Evolutionary conservation across 768 basidiomycete species (phyloP), one percentile per base, ranked within the genome.

Genomic region (Termitomyces bulborhizus): DNA sequence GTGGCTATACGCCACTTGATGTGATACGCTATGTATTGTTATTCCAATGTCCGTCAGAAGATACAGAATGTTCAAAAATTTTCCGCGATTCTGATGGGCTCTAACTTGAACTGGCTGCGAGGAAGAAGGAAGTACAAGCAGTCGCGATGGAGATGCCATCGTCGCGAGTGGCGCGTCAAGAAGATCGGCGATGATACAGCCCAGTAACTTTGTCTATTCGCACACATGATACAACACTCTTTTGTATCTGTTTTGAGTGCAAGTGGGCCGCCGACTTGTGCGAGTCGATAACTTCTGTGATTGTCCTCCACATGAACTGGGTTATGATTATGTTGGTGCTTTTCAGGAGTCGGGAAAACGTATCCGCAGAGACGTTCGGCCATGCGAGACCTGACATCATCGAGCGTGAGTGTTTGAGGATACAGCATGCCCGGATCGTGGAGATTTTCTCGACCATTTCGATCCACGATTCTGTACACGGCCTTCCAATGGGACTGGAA

Each of bases 71-170:
- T 40, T 40, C n/a, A 51, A 52, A 16, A 52, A 16, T 32, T 44
- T 6, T 51, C 55, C 24, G 41, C 36, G 4, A 46, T 27, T 41
- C 39, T 40, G 31, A 56, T 40, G 3, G 55, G 50, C 39, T 52
- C 55, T 4, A 56, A 29, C 1, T 52, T 32, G 46, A 56, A 56
- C 15, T 56, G 55, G 21, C 55, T 11, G 12, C 55, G 55, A 24
- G 55, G 55, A 24, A 56, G 50, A 24, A 56, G 44, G 16, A 32
- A 45, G 12, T 56, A 34, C 32, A 56, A 31, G 44, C 55, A 56
- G 27, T 56, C 55, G 15, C 45, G 29, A 56, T 56, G 55, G 31
- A 56, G 44, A 26, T 56, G 55, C 55, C 55, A 56, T 31, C 50
- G 43, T 8, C 51, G 50, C 15, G 55, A 46, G 55, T 52, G 37